These are phyloP conservation scores for Ophiostoma ips DNA, from an alignment of 2,329 filamentous ascomycete genomes.

Conservation along the genomic window DNA sequence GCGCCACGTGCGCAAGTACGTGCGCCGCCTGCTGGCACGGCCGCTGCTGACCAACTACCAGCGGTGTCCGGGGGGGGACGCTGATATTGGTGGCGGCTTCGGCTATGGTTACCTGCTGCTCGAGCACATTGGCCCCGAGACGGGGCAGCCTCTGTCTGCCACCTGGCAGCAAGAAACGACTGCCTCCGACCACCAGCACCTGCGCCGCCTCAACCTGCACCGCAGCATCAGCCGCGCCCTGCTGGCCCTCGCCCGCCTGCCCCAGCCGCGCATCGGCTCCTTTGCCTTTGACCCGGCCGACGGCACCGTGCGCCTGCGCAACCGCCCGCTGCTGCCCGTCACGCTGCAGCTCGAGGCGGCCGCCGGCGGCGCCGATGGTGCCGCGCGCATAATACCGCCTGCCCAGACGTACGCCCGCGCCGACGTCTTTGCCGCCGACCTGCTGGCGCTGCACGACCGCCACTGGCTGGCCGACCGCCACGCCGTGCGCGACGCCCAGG, in stretches of 20 bases:
- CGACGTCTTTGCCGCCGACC: slow-evolving; percentile 18
- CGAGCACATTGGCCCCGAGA: slow-evolving; percentile 16
- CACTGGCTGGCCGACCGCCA: slow-evolving; percentile 17
- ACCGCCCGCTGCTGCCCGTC: slow-evolving; percentile 11
- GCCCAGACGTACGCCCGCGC: slow-evolving; percentile 20
- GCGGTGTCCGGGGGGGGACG: slow-evolving; percentile 8
- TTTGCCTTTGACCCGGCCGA: slow-evolving; percentile 17
- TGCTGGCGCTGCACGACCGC: slow-evolving; percentile 17
- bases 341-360: slow-evolving; percentile 20
- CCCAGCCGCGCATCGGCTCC: slow-evolving; percentile 18
- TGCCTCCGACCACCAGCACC: neutral
- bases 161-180: slow-evolving; percentile 13
- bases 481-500: slow-evolving; percentile 9
- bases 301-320: slow-evolving; percentile 9
- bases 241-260: slow-evolving; percentile 18
- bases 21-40: neutral
- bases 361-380: no score
- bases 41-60: slow-evolving; percentile 10
- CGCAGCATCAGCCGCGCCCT: slow-evolving; percentile 18
- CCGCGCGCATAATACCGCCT: slow-evolving; percentile 16
- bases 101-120: slow-evolving; percentile 16
- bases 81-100: neutral
- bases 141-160: slow-evolving; percentile 19
- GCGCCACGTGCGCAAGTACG: neutral
- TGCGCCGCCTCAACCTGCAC: slow-evolving; percentile 18